A percentile compares a stretch with the other conserved stretches of the same genome.
Evolutionary conservation across 1,284 basidiomycete genomes (phyloP).

Genomic region (Pisolithus thermaeus): DNA sequence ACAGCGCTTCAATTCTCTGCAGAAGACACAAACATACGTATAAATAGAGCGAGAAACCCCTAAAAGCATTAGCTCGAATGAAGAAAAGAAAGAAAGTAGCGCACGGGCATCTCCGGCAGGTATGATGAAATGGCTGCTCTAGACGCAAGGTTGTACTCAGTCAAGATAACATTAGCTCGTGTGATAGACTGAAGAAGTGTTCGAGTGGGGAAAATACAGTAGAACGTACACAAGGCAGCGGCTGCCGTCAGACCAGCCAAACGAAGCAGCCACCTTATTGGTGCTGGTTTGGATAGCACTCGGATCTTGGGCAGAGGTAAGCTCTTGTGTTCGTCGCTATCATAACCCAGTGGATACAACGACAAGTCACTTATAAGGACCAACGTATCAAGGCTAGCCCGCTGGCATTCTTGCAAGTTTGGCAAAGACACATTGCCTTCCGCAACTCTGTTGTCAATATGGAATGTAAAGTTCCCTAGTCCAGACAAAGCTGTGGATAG

Average conservation of each 20-base stretch:
- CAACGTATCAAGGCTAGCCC: constrained; percentile 77
- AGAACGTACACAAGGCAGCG: constrained; percentile 19
- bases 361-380: constrained; percentile 74
- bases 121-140: too few species aligned
- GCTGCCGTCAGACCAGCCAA: constrained; percentile 23
- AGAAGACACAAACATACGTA: too few species aligned
- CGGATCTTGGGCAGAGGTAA: constrained; percentile 27
- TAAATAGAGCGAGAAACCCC: too few species aligned
- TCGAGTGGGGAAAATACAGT: constrained; percentile 18
- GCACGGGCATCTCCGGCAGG: too few species aligned
- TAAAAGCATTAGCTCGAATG: too few species aligned
- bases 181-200: too few species aligned
- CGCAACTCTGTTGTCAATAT: constrained; percentile 55
- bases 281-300: constrained; percentile 6
- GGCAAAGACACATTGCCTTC: constrained; percentile 22
- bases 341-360: constrained; percentile 72
- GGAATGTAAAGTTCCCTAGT: constrained; percentile 75
- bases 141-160: too few species aligned
- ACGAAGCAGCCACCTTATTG: constrained; percentile 10
- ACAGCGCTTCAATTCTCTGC: too few species aligned
- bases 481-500: constrained; percentile 69
- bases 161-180: too few species aligned
- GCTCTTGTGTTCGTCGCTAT: constrained; percentile 39
- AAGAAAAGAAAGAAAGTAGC: too few species aligned
- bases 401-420: constrained; percentile 39